These are phyloP conservation scores for Hortiboletus rubellus DNA, from an alignment of 1,284 basidiomycete genomes.

Conservation along the genomic window DNA sequence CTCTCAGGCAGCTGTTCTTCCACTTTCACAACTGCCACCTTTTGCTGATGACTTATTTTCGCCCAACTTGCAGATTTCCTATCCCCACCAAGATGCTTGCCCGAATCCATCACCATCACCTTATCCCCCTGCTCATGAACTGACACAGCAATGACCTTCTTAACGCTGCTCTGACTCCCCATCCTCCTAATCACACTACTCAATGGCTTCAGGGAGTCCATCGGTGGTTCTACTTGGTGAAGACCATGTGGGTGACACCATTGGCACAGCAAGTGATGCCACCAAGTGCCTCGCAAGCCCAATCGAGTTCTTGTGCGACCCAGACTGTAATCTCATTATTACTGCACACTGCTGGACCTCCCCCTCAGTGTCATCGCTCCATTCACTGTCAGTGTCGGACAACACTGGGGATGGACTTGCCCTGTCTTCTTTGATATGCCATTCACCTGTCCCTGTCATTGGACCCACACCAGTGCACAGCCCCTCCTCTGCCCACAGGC, in stretches of 20 bases:
- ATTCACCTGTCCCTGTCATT: slow-evolving; percentile 1
- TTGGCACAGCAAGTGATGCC: slow-evolving; percentile 50
- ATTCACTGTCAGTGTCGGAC: slow-evolving; percentile 51
- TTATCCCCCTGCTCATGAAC: slow-evolving; percentile 36
- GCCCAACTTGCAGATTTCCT: slow-evolving; percentile 20
- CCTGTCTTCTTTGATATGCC: slow-evolving; percentile 41
- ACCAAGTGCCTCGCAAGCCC: slow-evolving; percentile 26
- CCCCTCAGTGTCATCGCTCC: slow-evolving; percentile 32
- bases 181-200: slow-evolving; percentile 33
- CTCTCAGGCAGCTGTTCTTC: slow-evolving; percentile 52
- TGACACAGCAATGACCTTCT: slow-evolving; percentile 57
- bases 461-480: neutral
- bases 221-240: neutral
- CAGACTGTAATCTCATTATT: slow-evolving; percentile 11
- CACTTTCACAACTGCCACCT: slow-evolving; percentile 48
- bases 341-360: neutral
- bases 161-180: slow-evolving; percentile 63
- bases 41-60: slow-evolving; percentile 37
- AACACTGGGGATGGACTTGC: slow-evolving; percentile 49
- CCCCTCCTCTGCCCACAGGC: slow-evolving; percentile 49
- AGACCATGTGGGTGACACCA: slow-evolving; percentile 20
- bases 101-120: slow-evolving; percentile 5
- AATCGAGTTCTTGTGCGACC: slow-evolving; percentile 22
- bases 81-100: slow-evolving; percentile 3
- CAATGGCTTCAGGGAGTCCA: neutral